A percentile compares a stretch with the other conserved stretches of the same genome.
phyloP scores from a whole-genome alignment of 2,329 filamentous ascomycete genomes.

The Didymella pinodella region DNA sequence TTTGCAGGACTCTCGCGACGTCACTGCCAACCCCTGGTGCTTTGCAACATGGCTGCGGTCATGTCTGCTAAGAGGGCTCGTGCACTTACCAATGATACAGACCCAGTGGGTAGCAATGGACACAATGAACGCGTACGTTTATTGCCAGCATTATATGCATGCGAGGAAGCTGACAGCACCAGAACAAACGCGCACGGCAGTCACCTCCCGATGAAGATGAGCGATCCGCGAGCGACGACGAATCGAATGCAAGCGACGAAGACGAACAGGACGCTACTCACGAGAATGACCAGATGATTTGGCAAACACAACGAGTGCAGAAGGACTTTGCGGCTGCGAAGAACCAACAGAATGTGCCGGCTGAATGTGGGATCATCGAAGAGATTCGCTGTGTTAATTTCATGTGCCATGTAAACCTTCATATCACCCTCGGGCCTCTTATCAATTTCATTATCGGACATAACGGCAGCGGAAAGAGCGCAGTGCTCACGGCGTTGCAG shows the following conservation, averaged over 20 bases:
- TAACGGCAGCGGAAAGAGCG: constrained; percentile 97
- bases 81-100: constrained; percentile 32
- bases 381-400: constrained; percentile 89
- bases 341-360: constrained; percentile 67
- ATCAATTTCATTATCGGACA: constrained; percentile 99
- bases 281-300: constrained; percentile 36
- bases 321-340: constrained; percentile 33
- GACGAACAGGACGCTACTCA: constrained; percentile 26
- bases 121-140: constrained; percentile 33
- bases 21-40: constrained; percentile 3
- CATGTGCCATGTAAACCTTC: constrained; percentile 89
- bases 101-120: constrained; percentile 19
- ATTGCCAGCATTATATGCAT: not conserved
- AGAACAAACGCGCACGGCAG: constrained; percentile 45
- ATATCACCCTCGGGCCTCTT: constrained; percentile 85
- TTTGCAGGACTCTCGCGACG: not conserved
- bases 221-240: constrained; percentile 25
- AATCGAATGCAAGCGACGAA: constrained; percentile 24
- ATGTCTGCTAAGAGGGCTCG: constrained; percentile 46
- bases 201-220: constrained; percentile 35
- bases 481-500: constrained; percentile 89
- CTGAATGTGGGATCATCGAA: constrained; percentile 87
- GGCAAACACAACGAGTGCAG: constrained; percentile 43
- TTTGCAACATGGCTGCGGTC: constrained; percentile 37
- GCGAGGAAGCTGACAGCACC: constrained; percentile 22